Base-by-base conservation (phyloP, 2,329 filamentous ascomycete species). In the Fusarium stilboides region DNA sequence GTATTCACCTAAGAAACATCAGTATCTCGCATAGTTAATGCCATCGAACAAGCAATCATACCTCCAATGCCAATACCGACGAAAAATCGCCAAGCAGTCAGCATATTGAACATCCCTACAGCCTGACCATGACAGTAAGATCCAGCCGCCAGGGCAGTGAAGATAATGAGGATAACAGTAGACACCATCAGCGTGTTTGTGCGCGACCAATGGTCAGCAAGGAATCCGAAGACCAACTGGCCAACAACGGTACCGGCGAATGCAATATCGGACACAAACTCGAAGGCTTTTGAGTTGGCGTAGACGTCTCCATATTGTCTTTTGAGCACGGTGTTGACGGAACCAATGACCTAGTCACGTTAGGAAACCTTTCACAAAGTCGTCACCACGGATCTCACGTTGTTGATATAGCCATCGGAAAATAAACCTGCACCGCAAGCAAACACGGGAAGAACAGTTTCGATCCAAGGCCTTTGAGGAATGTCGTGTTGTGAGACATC, bases 341-440 rank as follows among this genome's bases (percentile, higher is more conserved):
- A 92, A 8, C 94, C 94, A 72, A 97, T 97, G 68, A 97, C 91
- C 91, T 92, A 55, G 8, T n/a, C 14, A 39, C 3, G 33, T 43
- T 34, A 61, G 15, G 19, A 34, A 31, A 12, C 6, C 3, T 13
- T 24, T n/a, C 3, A 49, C 22, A 9, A 9, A 12, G 31, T 5
- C 5, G 28, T 28, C 0, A 57, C 9, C 1, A 19, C 10, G 10
- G 45, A 37, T 57, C 77, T 66, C 81, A 94, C 92, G 75, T 93
- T 94, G 80, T 97, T 97, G 77, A 97, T 88, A 79, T 97, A 97
- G 17, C 94, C 94, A 79, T 97, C 94, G 24, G 91, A 94, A 80
- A 97, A 97, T 3, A 97, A 85, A 74, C 94, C 94, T 52, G 94
- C 92, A 69, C 94, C 94, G 76, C 94, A 97, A 43, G 94, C 94